Conservation (phyloP, 163 green algal genomes). For the Chlorella variabilis region DNA sequence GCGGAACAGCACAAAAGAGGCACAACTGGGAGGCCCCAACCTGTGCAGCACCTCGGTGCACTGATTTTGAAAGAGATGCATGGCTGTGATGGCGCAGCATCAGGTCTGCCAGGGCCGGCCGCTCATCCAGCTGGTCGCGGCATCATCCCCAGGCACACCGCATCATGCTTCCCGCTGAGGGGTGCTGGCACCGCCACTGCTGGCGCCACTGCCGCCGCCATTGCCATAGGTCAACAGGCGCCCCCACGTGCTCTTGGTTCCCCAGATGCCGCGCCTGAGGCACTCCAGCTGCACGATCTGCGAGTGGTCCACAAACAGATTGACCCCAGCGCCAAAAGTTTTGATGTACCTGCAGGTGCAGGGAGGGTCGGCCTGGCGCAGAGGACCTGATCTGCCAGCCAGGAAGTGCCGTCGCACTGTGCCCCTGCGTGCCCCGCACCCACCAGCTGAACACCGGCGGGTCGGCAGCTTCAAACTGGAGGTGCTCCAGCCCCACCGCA, state of each 20-base stretch:
- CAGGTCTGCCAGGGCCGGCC: no score
- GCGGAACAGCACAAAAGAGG: no score
- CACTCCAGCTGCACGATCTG: constrained; percentile 56
- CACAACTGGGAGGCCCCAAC: no score
- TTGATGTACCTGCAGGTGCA: constrained; percentile 30
- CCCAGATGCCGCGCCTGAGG: constrained; percentile 45
- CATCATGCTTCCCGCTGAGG: no score
- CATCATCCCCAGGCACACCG: no score
- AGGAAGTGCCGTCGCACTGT: background rate
- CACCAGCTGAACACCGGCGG: constrained; percentile 42
- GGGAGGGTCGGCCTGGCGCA: no score
- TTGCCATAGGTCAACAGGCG: constrained; percentile 19
- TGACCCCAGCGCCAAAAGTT: constrained; percentile 8
- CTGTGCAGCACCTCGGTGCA: no score
- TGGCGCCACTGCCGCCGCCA: background rate
- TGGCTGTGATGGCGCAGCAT: no score
- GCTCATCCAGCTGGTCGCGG: no score
- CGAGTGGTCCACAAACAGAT: constrained; percentile 34
- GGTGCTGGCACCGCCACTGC: no score
- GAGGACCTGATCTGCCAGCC: no score
- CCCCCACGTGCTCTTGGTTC: constrained; percentile 40
- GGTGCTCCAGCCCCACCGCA: constrained; percentile 20
- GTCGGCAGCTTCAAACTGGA: constrained; percentile 53
- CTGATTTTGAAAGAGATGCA: no score
- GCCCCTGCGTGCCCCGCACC: background rate